Evolutionary conservation across 108 stramenopile species (phyloP).

Genomic region (Cylindrotheca closterium): DNA sequence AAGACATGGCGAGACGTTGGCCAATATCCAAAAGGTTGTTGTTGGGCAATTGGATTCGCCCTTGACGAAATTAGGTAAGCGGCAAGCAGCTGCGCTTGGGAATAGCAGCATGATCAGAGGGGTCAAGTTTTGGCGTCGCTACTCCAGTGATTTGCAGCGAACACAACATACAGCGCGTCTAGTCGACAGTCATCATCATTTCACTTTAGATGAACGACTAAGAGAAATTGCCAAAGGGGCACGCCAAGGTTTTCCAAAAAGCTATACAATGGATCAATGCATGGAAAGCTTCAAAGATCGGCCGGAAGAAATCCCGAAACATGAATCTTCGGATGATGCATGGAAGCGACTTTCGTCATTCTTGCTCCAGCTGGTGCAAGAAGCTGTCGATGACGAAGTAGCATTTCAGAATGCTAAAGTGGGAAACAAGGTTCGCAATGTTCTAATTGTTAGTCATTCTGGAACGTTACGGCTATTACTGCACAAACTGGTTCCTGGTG

Average conservation of each 20-base stretch:
- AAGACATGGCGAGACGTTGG: conserved; percentile 65
- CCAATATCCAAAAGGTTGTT: conserved; percentile 46
- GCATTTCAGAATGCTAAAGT: conserved; percentile 12
- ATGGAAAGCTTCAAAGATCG: conserved; percentile 22
- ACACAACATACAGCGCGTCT: conserved; percentile 41
- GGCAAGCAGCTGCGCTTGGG: conserved; percentile 24
- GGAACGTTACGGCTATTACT: conserved; percentile 48
- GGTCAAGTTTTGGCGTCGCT: conserved; percentile 36
- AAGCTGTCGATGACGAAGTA: conserved; percentile 12
- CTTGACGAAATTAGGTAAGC: conserved; percentile 17
- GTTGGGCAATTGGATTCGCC: conserved; percentile 57
- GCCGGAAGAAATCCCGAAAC: conserved; percentile 28
- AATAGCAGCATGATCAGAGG: not conserved
- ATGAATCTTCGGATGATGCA: conserved; percentile 49
- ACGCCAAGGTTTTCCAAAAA: conserved; percentile 46
- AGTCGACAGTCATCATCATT: conserved; percentile 1
- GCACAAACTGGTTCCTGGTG: conserved; percentile 34
- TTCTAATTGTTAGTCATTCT: conserved; percentile 56
- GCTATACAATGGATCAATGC: conserved; percentile 31
- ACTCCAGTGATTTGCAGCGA: conserved; percentile 49
- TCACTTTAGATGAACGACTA: conserved; percentile 41
- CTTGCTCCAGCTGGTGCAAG: conserved; percentile 34
- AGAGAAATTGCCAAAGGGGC: conserved; percentile 64
- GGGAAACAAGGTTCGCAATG: conserved; percentile 7
- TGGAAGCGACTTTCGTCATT: conserved; percentile 45